Base-by-base conservation (phyloP, 2,329 filamentous ascomycete species). In the Clathrospora elynae region DNA sequence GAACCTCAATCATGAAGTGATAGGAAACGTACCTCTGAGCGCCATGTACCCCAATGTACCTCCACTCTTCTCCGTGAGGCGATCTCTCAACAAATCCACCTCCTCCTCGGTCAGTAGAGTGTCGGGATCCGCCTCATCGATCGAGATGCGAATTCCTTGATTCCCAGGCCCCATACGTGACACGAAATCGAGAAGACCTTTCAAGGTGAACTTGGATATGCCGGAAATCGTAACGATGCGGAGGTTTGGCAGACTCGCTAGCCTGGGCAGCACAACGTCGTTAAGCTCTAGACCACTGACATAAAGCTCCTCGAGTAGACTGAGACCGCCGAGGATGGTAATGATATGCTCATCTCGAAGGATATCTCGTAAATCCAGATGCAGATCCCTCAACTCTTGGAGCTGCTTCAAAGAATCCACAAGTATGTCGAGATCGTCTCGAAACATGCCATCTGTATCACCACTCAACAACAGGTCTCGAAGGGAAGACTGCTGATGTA, bases 241-340 rank as follows among this genome's bases (percentile, higher is more conserved):
- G 23, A 87, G 66, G 20, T 76, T 71, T 3, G 62, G 61, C 29
- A 85, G 68, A 5, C 62, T 61, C 8, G 78, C 71, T 9, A 83
- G 59, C 3, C 62, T 58, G 22, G 61, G 59, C 42, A 78, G 73
- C 8, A 79, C 67, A 14, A 74, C 71, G 46, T 83, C 77, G 4
- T 77, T 73, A 14, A 79, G 64, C 11, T 78, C 77, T 29, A 76
- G 73, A 6, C 83, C 82, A 29, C 75, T 77, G 34, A 86, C 76
- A 30, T 73, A 76, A 10, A 87, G 64, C 9, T 80, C 75, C 51
- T 84, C 79, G 0, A 87, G 72, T 11, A 72, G 59, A 0, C 66
- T 66, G 7, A 83, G 66, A 7, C 71, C 62, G 2, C 61, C 46
- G 16, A 77, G 71, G 11, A 87, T 71, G 2, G 56, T 55, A 8